Evolutionary conservation across 139 green algal species (phyloP), one percentile per base, ranked within the genome.

Genomic region (Coelastrella sp.): DNA sequence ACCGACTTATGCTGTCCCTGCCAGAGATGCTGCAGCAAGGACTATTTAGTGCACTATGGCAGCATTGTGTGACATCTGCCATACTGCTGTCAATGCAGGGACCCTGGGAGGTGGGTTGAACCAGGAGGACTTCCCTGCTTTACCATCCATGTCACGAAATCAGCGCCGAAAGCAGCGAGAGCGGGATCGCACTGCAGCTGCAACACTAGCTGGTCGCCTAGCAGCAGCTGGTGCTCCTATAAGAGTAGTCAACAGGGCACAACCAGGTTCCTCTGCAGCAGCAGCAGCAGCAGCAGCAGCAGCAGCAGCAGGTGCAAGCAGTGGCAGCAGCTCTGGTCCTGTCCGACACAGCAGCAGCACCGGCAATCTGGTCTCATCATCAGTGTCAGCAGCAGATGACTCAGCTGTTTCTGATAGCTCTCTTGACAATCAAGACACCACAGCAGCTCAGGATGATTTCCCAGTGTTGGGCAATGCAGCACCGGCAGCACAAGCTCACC

Each of bases 91-190:
- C 7, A 17, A 25, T 72, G 30, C 63, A 72, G 63, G 63, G 17
- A 8, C 63, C 25, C 9, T 25, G 6, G 63, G 34, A 13, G 62
- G 30, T 4, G 21, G 13, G 3, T 67, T 88, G 0, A 73, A 23
- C 1, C 72, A 86, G 19, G 73, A 94, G 41, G 88, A 97, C 81
- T 98, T 97, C 64, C 94, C 94, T 3, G 90, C 92, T 0, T 80
- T 96, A 38, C 93, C 93, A 30, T 84, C 40, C 21, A 62, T 89
- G 82, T 88, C 90, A 25, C 48, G 82, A 7, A 67, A 50, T 43
- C 89, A 91, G 60, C 73, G 77, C 48, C 64, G 73, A 25, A 62
- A 41, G 34, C 89, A 91, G 72, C 73, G 77, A 50, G 63, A 82
- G 35, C 79, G 83, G 38, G 80, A 85, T 32, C 69, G 85, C 45